Base-by-base conservation (phyloP, 129 eudicot species). In the Tanacetum coccineum region DNA sequence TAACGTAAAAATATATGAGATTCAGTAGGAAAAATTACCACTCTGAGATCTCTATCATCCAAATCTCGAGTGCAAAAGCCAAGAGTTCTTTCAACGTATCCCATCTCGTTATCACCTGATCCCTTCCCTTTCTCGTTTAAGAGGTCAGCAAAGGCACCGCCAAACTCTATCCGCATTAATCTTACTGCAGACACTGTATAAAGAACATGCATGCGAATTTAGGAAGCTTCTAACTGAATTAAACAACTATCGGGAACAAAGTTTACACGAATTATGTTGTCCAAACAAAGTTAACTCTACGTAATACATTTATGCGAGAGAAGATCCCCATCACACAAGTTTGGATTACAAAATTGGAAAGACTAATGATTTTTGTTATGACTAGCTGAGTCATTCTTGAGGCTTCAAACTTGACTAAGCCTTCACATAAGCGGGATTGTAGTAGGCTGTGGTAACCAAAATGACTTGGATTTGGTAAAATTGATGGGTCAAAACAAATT, bases 101-200 rank as follows among this genome's bases (percentile, higher is more conserved):
- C 94, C 97, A 91, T 91, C 79, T 87, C 97, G 66, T 87, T 87
- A 54, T 81, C 89, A 54, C 94, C 90, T 18, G 97, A 91, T 48
- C 96, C 97, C 68, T 91, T 91, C 72, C 96, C 97, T 78, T 83
- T 87, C 69, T 83, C 97, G 44, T 91, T 91, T 81, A 91, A 72
- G 50, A 91, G 94, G 66, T 91, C 97, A 18, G 97, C 96, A 80
- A 85, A 91, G 45, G 97, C 97, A 64, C 97, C 97, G 28, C 97
- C 97, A n/a, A 85, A 64, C 82, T 91, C 88, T 75, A 91, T 91
- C 58, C 97, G 84, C 97, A 91, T 87, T 83, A 91, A 76, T 66
- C 97, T 85, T 79, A 91, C 97, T 0, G 97, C 96, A 52, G 97
- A 84, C 68, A 91, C 97, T 91, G 66, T 62, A 59, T 25, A 61